Conservation (phyloP, 345 rosid species). For the Lenwebbia sp. region DNA sequence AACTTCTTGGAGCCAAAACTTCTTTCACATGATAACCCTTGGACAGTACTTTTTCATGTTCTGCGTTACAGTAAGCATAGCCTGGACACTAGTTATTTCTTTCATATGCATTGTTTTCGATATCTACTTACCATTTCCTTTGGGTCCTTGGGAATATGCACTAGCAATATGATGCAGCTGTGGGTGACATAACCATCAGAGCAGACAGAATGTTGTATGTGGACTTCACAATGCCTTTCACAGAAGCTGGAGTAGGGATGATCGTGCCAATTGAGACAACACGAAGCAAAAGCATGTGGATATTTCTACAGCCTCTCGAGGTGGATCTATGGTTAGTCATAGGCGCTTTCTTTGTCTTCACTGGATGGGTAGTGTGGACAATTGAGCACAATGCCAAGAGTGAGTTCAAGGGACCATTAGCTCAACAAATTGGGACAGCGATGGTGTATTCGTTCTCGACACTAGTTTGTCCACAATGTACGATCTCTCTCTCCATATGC, state of each 20-base stretch:
- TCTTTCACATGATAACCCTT: background rate
- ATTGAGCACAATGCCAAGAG: constrained; percentile 28
- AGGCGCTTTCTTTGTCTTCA: constrained; percentile 22
- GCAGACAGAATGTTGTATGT: constrained; percentile 15
- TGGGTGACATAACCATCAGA: constrained; percentile 33
- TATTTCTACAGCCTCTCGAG: constrained; percentile 37
- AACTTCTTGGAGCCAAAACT: background rate
- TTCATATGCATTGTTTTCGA: background rate
- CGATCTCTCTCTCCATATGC: background rate
- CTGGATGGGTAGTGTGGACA: constrained; percentile 34
- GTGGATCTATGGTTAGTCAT: constrained; percentile 34
- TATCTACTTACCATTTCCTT: background rate
- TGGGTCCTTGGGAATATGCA: background rate
- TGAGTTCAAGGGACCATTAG: constrained; percentile 31
- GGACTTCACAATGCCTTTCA: constrained; percentile 37
- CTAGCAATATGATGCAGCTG: constrained; percentile 2
- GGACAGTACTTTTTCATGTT: background rate
- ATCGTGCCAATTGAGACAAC: constrained; percentile 11
- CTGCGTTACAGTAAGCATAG: background rate
- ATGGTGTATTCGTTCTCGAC: constrained; percentile 38
- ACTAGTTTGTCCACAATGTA: constrained; percentile 39
- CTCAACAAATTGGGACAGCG: constrained; percentile 20
- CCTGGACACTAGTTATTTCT: too few relatives aligned
- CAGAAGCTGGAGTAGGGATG: constrained; percentile 29
- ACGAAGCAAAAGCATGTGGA: constrained; percentile 24